phyloP scores from a whole-genome alignment of 2,329 filamentous ascomycete genomes.

The Hypoxylon sp. region DNA sequence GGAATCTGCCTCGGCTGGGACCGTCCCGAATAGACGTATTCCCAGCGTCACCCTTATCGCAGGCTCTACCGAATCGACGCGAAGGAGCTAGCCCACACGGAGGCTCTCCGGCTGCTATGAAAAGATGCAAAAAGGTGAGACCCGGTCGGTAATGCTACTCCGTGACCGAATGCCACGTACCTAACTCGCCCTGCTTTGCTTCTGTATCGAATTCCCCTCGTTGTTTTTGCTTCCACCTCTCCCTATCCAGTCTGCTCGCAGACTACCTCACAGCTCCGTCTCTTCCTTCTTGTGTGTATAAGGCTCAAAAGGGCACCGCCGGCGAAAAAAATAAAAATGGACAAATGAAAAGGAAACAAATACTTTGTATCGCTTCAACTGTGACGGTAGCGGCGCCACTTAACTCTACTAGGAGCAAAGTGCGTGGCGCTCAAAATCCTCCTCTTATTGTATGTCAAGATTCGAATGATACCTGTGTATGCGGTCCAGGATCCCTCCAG shows the following conservation, averaged over 20 bases:
- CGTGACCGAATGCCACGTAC: conserved; percentile 27
- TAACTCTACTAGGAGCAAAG: conserved; percentile 31
- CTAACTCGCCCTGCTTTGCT: conserved; percentile 23
- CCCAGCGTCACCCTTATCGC: conserved; percentile 21
- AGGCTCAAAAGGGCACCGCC: conserved; percentile 24
- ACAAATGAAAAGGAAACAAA: conserved; percentile 44
- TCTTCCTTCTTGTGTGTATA: conserved; percentile 15
- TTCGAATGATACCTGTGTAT: conserved; percentile 27
- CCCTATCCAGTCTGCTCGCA: conserved; percentile 41
- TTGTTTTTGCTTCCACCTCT: conserved; percentile 24
- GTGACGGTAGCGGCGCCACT: conserved; percentile 18
- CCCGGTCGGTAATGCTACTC: conserved; percentile 25
- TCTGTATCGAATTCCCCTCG: background rate
- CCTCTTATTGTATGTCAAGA: conserved; percentile 31
- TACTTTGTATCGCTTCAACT: conserved; percentile 34
- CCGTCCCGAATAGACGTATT: background rate
- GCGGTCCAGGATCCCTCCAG: conserved; percentile 18
- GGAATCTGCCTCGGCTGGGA: conserved; percentile 30
- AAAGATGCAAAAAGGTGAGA: conserved; percentile 18
- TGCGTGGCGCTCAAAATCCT: conserved; percentile 10
- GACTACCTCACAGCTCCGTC: conserved; percentile 27
- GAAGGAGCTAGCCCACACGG: too few species aligned
- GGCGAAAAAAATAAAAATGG: conserved; percentile 22
- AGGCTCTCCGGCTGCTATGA: conserved; percentile 6
- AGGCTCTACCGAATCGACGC: conserved; percentile 5